Percentiles rank a stretch among this genome's conserved stretches.
These are phyloP conservation scores for Ophiostoma ips DNA, from an alignment of 2,329 filamentous ascomycete species.

Conservation along the genomic window DNA sequence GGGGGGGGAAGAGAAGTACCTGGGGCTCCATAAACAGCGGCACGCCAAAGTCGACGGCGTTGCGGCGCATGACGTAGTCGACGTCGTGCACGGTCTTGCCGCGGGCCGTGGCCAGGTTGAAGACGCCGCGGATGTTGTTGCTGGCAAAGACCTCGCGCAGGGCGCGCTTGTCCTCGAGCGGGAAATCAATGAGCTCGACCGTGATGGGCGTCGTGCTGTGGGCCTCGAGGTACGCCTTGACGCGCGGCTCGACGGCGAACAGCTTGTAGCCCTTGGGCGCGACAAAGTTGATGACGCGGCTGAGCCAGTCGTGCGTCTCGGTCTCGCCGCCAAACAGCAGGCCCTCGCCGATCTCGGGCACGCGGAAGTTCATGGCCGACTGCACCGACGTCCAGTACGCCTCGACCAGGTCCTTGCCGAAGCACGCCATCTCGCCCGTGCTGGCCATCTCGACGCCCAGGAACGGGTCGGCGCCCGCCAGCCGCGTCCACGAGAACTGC, in stretches of 20 bases:
- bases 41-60: constrained; percentile 95
- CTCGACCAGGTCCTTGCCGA: constrained; percentile 88
- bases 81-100: constrained; percentile 78
- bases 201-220: constrained; percentile 46
- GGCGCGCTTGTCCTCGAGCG: constrained; percentile 87
- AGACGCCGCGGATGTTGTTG: constrained; percentile 89
- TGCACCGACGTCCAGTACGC: constrained; percentile 96
- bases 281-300: constrained; percentile 68
- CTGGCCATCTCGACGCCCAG: constrained; percentile 95
- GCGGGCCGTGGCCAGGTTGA: constrained; percentile 78
- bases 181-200: constrained; percentile 92
- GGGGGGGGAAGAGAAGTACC: constrained; percentile 45
- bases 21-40: constrained; percentile 97
- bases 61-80: constrained; percentile 96
- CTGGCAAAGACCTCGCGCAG: constrained; percentile 92
- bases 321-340: constrained; percentile 80
- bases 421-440: constrained; percentile 97
- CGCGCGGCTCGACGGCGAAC: constrained; percentile 65
- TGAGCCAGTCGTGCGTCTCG: constrained; percentile 47
- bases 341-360: constrained; percentile 88
- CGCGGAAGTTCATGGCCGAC: constrained; percentile 97
- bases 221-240: constrained; percentile 73
- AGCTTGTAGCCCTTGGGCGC: constrained; percentile 88
- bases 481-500: constrained; percentile 97
- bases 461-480: constrained; percentile 93